Conservation (phyloP, 2,329 filamentous ascomycete genomes). For the Fusarium concolor region DNA sequence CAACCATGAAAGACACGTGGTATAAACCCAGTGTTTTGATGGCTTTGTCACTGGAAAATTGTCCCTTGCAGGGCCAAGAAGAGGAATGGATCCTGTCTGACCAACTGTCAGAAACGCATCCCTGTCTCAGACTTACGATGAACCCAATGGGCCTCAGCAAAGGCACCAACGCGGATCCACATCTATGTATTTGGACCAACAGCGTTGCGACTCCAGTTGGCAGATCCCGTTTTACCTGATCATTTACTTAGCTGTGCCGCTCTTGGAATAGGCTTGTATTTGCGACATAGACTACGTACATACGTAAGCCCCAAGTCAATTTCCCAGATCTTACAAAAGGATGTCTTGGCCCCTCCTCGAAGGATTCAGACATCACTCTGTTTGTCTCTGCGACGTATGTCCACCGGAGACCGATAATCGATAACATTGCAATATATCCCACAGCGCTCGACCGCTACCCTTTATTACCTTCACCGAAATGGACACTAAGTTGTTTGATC, state of each 20-base stretch:
- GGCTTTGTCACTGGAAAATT: neutral
- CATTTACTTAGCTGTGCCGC: neutral
- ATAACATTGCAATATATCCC: neutral
- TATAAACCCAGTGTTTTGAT: too few relatives aligned
- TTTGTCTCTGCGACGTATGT: neutral
- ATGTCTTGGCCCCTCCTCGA: neutral
- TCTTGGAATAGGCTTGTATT: neutral
- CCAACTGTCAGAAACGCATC: neutral
- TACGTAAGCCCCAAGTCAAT: neutral
- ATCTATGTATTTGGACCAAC: neutral
- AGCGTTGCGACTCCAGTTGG: too few relatives aligned
- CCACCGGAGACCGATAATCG: neutral
- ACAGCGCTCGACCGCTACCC: neutral
- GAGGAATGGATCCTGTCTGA: neutral
- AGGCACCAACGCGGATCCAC: neutral
- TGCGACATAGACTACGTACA: neutral
- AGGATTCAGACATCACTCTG: neutral
- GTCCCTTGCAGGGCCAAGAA: neutral
- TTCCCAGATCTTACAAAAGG: neutral
- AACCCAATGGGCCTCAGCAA: constrained; percentile 1
- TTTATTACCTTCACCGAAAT: neutral
- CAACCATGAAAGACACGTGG: rapidly evolving
- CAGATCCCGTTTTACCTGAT: too few relatives aligned
- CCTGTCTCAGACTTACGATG: neutral
- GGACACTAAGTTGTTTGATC: neutral